Base-by-base conservation (phyloP, 495 filamentous ascomycete species). In the Daldinia childiae region DNA sequence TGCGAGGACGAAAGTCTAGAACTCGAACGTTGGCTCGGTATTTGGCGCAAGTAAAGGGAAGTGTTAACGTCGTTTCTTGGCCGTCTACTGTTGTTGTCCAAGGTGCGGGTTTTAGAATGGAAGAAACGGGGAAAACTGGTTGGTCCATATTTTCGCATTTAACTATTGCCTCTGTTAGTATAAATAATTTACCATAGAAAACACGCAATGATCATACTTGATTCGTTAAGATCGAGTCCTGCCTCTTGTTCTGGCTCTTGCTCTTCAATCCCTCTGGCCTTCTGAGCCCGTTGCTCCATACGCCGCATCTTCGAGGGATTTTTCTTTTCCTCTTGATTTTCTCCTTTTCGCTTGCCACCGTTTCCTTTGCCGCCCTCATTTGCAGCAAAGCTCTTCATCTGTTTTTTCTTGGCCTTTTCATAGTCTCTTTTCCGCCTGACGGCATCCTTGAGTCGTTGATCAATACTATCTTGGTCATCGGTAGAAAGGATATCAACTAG, bases 1-100 rank as follows among this genome's bases (percentile, higher is more conserved):
- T 83, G 15, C 80, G 79, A 1, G 95, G 95, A 34, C 84, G 88
- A 80, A 93, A 98, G 76, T 97, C 92, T 15, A 97, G 84, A 1
- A 97, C 90, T 27, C 92, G 90, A 48, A 91, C 90, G 34, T 79
- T 78, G 15, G 87, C 82, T 15, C 83, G 86, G 73, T 93, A 96
- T 59, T 91, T 92, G 58, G 86, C 77, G 75, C 93, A 93, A 45
- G 90, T 85, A 73, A 97, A 97, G 1, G 93, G 58, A 85, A 84
- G 56, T 69, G 72, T 66, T 79, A 89, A 41, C 69, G 76, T 75
- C 2, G 84, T 85, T 12, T 81, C 78, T 2, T 80, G 59, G 19
- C 64, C 66, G 15, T 77, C 62, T 19, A 80, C 66, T 5, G 66
- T 76, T 69, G 84, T 66, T 71, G 82, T 61, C 69, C 81, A 74